Base-by-base conservation (phyloP, 768 basidiomycete genomes). In the Holtermannia corniformis region DNA sequence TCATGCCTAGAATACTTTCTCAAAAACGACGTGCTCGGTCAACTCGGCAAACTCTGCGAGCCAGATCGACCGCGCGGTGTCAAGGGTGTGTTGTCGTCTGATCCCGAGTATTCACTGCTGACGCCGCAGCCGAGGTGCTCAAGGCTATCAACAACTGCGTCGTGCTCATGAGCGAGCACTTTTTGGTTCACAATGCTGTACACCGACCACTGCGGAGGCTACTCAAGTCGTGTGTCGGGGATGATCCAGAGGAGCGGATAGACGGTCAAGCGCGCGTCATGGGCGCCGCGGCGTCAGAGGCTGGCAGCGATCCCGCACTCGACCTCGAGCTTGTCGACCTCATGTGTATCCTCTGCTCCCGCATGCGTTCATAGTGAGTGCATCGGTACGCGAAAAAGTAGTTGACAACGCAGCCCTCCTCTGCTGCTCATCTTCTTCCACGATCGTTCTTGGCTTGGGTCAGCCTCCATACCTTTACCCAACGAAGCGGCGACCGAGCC, bases 371-470 rank as follows among this genome's bases (percentile, higher is more conserved):
- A 25, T 63, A 63, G 61, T 63, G 50, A 64, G 60, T 55, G 43
- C n/a, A 10, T 44, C 19, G 16, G 16, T 7, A 7, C 20, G 43
- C 16, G 11, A 44, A 20, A n/a, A 19, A 20, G 16, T 11, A 10
- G 22, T 10, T 19, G 13, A 44, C 16, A 2, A 1, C 20, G 16
- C 21, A 68, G 69, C 50, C 67, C 69, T 0, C 65, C 64, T 62
- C 77, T 97, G 1, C 81, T 97, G 37, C 86, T 95, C 80, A 93
- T 97, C 58, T 96, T 96, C 76, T 93, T 97, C 70, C 89, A 92
- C 63, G 90, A 93, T 69, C 91, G 87, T 64, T 82, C 87, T 60
- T 87, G 87, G 57, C 49, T 47, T n/a, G 40, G 46, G 49, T 55
- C 53, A 26, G 74, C 72, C 14, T 56, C 73, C 3, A n/a, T n/a